These are phyloP conservation scores for Lolium rigidum DNA, from an alignment of 176 grass and related monocot species.

Conservation along the genomic window DNA sequence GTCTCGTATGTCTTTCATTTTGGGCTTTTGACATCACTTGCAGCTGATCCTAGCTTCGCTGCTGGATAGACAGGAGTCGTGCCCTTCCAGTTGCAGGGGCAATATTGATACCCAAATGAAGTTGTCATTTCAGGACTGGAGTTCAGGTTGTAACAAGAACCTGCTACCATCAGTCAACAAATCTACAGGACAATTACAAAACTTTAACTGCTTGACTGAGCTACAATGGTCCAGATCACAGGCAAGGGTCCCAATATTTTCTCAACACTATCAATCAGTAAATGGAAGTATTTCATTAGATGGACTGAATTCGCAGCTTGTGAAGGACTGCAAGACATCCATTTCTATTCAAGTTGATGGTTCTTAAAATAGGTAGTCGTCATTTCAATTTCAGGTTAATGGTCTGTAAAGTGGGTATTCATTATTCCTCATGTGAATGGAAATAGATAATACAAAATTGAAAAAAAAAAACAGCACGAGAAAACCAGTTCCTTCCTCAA, in stretches of 20 bases:
- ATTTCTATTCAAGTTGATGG: background rate
- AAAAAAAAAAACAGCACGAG: slow-evolving; percentile 21
- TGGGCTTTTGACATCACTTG: too few relatives aligned
- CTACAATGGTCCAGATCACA: background rate
- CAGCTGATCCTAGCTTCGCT: too few relatives aligned
- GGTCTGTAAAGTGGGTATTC: background rate
- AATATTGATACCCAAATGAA: background rate
- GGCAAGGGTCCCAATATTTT: background rate
- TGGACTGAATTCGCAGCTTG: background rate
- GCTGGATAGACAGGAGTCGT: background rate
- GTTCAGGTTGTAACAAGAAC: slow-evolving; percentile 13
- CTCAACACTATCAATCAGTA: slow-evolving; percentile 9
- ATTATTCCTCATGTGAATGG: slow-evolving; percentile 8
- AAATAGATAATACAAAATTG: background rate
- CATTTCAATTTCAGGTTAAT: background rate
- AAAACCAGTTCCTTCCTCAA: background rate
- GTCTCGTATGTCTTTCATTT: too few relatives aligned
- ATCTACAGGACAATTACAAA: background rate
- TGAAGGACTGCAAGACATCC: background rate
- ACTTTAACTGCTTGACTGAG: slow-evolving; percentile 18
- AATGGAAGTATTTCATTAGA: background rate
- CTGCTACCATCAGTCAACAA: background rate
- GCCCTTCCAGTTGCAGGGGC: slow-evolving; percentile 7
- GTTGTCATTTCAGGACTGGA: background rate
- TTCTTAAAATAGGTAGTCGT: background rate